Conservation (phyloP, 441 rosid genomes). For the Adansonia grandidieri region DNA sequence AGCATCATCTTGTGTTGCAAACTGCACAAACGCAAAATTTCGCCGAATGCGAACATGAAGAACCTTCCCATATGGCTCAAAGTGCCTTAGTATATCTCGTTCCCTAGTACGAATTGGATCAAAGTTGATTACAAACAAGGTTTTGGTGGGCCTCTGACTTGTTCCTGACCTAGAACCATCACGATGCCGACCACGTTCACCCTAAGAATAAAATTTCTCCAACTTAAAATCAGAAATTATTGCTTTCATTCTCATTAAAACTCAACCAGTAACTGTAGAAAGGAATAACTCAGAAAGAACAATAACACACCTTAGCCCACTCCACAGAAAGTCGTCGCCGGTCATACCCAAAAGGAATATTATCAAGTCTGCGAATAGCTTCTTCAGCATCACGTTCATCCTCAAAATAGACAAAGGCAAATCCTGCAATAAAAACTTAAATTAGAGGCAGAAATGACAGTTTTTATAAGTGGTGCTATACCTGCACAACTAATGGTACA, state of each 20-base stretch:
- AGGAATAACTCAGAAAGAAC: not conserved
- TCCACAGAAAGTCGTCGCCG: conserved; percentile 72
- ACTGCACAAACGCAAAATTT: conserved; percentile 86
- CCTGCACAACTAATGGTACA: conserved; percentile 38
- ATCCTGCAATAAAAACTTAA: conserved; percentile 56
- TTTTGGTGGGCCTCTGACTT: conserved; percentile 77
- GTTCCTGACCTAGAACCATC: conserved; percentile 54
- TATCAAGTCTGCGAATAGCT: conserved; percentile 74
- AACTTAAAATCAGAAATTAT: not conserved
- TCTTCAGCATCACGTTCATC: conserved; percentile 86
- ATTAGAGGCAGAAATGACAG: conserved; percentile 30
- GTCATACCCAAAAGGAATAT: conserved; percentile 71
- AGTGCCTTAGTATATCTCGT: conserved; percentile 70
- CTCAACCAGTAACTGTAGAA: not conserved
- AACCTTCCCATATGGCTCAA: conserved; percentile 81
- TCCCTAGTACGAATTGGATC: conserved; percentile 73
- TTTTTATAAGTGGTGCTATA: conserved; percentile 6
- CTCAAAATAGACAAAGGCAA: conserved; percentile 87
- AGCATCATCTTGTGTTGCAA: conserved; percentile 82
- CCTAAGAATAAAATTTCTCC: conserved; percentile 41
- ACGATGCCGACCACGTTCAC: conserved; percentile 69
- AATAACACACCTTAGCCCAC: conserved; percentile 72
- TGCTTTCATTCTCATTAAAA: not conserved
- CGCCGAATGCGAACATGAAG: conserved; percentile 67
- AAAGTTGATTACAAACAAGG: conserved; percentile 85